Conservation (phyloP, 2,329 filamentous ascomycete genomes). For the Pezicula rhizophila region DNA sequence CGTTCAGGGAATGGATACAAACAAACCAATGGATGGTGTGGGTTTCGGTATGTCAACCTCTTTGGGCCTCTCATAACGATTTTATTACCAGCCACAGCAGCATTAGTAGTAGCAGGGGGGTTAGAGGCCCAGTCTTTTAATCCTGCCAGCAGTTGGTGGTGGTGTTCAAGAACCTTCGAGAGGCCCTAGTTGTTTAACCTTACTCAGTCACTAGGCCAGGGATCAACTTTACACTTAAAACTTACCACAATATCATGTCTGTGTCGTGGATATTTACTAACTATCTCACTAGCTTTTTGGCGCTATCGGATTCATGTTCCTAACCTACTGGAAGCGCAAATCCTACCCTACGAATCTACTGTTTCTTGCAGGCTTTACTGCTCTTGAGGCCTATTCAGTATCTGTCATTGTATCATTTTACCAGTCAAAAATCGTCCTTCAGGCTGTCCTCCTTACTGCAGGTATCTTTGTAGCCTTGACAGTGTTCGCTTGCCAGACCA, state of each 20-base stretch:
- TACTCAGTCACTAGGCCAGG: too few relatives aligned
- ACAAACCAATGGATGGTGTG: slow-evolving; percentile 78
- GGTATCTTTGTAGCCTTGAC: slow-evolving; percentile 76
- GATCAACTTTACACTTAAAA: too few relatives aligned
- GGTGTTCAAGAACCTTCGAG: too few relatives aligned
- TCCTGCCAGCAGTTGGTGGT: too few relatives aligned
- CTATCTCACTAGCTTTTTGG: slow-evolving; percentile 56
- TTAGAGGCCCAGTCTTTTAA: too few relatives aligned
- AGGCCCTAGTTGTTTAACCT: too few relatives aligned
- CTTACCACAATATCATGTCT: neutral
- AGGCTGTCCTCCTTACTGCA: slow-evolving; percentile 83
- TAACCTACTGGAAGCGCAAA: slow-evolving; percentile 94
- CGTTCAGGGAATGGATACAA: slow-evolving; percentile 86
- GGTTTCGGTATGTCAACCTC: slow-evolving; percentile 53
- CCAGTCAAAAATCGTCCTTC: slow-evolving; percentile 74
- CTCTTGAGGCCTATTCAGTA: slow-evolving; percentile 88
- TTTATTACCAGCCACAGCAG: too few relatives aligned
- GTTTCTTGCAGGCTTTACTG: slow-evolving; percentile 86
- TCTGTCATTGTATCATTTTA: slow-evolving; percentile 91
- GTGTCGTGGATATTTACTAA: neutral
- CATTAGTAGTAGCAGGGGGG: too few relatives aligned
- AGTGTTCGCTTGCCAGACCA: slow-evolving; percentile 90
- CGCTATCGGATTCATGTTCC: slow-evolving; percentile 74
- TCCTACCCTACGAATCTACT: slow-evolving; percentile 91
- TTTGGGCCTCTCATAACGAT: too few relatives aligned